These are phyloP conservation scores for Phytopythium kandeliae DNA, from an alignment of 352 stramenopile genomes.

Conservation along the genomic window DNA sequence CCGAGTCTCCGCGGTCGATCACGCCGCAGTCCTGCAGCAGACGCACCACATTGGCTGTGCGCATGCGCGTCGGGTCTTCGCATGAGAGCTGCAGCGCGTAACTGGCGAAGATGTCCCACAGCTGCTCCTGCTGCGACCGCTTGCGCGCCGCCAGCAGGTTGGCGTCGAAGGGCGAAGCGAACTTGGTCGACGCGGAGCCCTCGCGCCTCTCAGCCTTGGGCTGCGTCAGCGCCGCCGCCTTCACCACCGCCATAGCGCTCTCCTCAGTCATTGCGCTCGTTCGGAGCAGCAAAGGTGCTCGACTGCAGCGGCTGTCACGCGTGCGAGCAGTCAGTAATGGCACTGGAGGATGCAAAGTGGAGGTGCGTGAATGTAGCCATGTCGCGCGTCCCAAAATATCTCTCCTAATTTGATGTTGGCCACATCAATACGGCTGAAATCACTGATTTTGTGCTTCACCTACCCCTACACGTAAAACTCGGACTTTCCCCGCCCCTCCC, in stretches of 20 bases:
- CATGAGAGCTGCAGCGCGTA: conserved; percentile 74
- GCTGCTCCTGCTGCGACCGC: conserved; percentile 55
- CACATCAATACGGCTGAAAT: too few species aligned
- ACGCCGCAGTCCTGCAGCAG: conserved; percentile 74
- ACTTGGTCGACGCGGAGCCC: conserved; percentile 14
- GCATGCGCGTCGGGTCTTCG: conserved; percentile 71
- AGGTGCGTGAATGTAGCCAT: conserved; percentile 5
- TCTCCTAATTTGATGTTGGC: neutral
- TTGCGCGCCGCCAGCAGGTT: conserved; percentile 47
- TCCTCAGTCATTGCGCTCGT: neutral
- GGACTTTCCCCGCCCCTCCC: neutral
- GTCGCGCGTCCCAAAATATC: neutral
- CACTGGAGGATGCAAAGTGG: too few species aligned
- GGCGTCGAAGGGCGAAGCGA: conserved; percentile 58
- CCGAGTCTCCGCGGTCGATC: conserved; percentile 44
- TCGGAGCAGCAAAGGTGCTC: too few species aligned
- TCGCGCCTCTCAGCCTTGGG: neutral
- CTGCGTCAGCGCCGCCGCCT: neutral
- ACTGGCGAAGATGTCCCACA: conserved; percentile 76
- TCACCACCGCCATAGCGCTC: neutral
- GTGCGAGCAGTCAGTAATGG: too few species aligned
- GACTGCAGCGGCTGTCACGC: too few species aligned
- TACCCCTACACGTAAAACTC: conserved; percentile 1
- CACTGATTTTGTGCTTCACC: too few species aligned
- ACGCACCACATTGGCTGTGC: conserved; percentile 58